Evolutionary conservation across 2,329 filamentous ascomycete species (phyloP), one percentile per base, ranked within the genome.

Genomic region (Sarocladium brachiariae): DNA sequence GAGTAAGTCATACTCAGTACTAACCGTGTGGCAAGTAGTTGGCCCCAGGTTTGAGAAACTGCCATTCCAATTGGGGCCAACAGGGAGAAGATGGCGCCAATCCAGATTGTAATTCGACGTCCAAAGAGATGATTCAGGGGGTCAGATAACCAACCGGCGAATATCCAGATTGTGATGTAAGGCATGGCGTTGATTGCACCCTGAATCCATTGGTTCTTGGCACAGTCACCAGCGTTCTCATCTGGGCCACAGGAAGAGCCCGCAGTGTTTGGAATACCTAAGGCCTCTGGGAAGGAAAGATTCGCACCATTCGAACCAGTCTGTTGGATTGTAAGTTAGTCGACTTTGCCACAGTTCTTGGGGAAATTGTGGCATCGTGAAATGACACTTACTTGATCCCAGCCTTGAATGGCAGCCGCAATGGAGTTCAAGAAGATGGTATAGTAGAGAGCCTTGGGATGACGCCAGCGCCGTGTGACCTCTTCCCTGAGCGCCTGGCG

Each of bases 401-500:
- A 68, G 16, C 64, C 69, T 55, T 80, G 80, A 9, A 78, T 75
- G 6, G 75, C 75, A 2, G 77, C 76, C 2, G 74, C 75, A 23
- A 79, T 66, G 2, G 76, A 75, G 58, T 74, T 76, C 57, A 78
- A 70, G 19, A 70, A 64, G 58, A 74, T 71, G 38, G 72, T 74
- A 53, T 71, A 75, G 58, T 76, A 78, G 1, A 78, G 62, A 38
- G 66, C 25, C 43, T 25, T 31, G 25, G 43, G 43, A 9, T 47
- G 57, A 63, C 64, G 71, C 75, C 76, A 80, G 37, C 71, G 68
- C 52, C 76, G 71, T 0, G 69, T 73, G 7, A 67, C 62, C 55
- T 79, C 76, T 3, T 70, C 59, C 4, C 61, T 57, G 18, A 78
- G 57, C 0, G 61, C 57, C 9, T 63, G 59, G 39, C 65, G 73